These are phyloP conservation scores for Xylaria cubensis DNA, from an alignment of 495 filamentous ascomycete species.

Conservation along the genomic window DNA sequence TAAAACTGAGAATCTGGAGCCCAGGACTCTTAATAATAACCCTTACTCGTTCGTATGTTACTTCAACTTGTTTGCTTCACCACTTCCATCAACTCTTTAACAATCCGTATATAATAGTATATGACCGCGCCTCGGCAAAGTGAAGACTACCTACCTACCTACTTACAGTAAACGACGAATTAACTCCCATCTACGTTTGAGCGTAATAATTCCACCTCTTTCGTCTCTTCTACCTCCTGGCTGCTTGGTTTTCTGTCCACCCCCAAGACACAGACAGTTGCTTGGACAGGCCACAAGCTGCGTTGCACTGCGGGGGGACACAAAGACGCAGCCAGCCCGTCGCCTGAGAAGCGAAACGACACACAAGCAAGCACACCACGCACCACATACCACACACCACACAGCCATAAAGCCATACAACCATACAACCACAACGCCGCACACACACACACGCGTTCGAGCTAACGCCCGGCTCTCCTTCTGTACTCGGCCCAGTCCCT, in stretches of 20 bases:
- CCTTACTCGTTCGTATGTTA: too few relatives aligned
- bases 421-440: not conserved
- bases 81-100: not conserved
- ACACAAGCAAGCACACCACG: not conserved
- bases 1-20: not conserved
- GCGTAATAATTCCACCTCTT: not conserved
- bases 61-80: conserved; percentile 1
- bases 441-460: not conserved
- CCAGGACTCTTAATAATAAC: not conserved
- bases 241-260: not conserved
- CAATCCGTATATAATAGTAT: not conserved
- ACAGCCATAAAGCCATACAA: not conserved
- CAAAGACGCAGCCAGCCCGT: not conserved
- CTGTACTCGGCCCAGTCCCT: conserved; percentile 22
- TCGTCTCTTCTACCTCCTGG: not conserved
- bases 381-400: not conserved
- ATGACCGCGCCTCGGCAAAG: conserved; percentile 7
- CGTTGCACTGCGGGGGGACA: not conserved
- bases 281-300: not conserved
- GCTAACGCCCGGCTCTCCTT: not conserved
- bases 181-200: not conserved
- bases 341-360: not conserved
- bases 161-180: not conserved
- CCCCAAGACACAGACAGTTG: not conserved
- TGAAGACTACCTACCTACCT: not conserved